Percentiles rank a stretch among this genome's conserved stretches.
Conservation (phyloP, 1,139 yeast genomes). For the Yamadazyma triangularis region DNA sequence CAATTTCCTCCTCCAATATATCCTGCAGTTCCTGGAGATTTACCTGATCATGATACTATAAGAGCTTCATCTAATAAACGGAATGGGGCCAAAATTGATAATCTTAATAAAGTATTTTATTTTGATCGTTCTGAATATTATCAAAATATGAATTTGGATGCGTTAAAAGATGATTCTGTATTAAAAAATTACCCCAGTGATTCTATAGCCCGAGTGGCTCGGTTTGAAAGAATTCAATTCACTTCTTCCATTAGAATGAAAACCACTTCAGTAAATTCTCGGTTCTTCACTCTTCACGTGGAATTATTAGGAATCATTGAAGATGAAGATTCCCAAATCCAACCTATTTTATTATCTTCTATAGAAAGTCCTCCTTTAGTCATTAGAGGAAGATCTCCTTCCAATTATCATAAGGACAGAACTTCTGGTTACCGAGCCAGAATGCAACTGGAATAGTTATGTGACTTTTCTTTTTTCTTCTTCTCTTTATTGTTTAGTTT, state of each 20-base stretch:
- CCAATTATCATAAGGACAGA: slow-evolving; percentile 49
- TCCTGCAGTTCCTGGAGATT: slow-evolving; percentile 54
- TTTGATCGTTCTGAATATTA: slow-evolving; percentile 42
- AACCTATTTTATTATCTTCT: slow-evolving; percentile 35
- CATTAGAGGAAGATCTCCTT: slow-evolving; percentile 68
- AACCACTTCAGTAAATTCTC: slow-evolving; percentile 38
- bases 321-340: slow-evolving; percentile 34
- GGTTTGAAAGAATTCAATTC: slow-evolving; percentile 67
- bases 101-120: slow-evolving; percentile 26
- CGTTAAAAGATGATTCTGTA: slow-evolving; percentile 27
- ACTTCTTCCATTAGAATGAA: slow-evolving; percentile 57
- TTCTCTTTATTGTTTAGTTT: background rate
- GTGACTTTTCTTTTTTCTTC: background rate
- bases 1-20: slow-evolving; percentile 57
- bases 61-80: slow-evolving; percentile 60
- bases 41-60: slow-evolving; percentile 57
- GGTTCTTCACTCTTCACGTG: slow-evolving; percentile 51
- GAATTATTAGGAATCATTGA: slow-evolving; percentile 50
- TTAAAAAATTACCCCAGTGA: slow-evolving; percentile 45
- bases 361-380: slow-evolving; percentile 59
- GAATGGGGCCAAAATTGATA: slow-evolving; percentile 21
- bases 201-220: slow-evolving; percentile 54
- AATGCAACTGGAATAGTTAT: slow-evolving; percentile 3
- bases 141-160: slow-evolving; percentile 24
- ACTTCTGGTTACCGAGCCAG: slow-evolving; percentile 35